Evolutionary conservation across 1,284 basidiomycete species (phyloP).

Genomic region (Trichosporon faecale): DNA sequence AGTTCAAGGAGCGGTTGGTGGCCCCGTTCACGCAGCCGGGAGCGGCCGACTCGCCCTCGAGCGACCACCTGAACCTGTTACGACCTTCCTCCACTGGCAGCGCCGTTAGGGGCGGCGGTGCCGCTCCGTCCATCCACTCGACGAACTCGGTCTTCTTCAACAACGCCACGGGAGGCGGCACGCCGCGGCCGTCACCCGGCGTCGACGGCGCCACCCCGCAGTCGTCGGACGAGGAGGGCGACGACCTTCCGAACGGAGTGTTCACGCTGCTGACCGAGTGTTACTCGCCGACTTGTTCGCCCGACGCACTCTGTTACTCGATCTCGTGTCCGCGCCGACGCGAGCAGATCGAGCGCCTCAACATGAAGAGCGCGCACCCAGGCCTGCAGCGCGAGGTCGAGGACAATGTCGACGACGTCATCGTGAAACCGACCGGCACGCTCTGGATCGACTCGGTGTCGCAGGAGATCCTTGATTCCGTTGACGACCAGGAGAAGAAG

Average conservation of each 20-base stretch:
- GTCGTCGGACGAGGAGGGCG: constrained; percentile 46
- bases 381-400: constrained; percentile 71
- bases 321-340: constrained; percentile 92
- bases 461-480: constrained; percentile 86
- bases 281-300: constrained; percentile 95
- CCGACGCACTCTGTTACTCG: constrained; percentile 89
- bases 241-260: constrained; percentile 84
- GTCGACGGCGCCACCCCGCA: background rate
- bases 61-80: constrained; percentile 23
- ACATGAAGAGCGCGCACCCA: constrained; percentile 82
- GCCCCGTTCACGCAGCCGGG: constrained; percentile 40
- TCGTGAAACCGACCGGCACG: constrained; percentile 83
- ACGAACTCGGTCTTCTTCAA: constrained; percentile 7
- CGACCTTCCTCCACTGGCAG: constrained; percentile 7
- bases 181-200: constrained; percentile 4
- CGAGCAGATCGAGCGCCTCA: constrained; percentile 86
- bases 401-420: constrained; percentile 70
- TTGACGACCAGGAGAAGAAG: constrained; percentile 89
- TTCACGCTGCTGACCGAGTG: constrained; percentile 97
- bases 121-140: constrained; percentile 4
- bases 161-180: background rate
- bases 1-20: constrained; percentile 62
- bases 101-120: background rate
- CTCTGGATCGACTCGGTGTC: constrained; percentile 97
- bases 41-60: constrained; percentile 32